Conservation (phyloP, 2,329 filamentous ascomycete species). For the Ophiocordyceps polyrhachis-furcata region DNA sequence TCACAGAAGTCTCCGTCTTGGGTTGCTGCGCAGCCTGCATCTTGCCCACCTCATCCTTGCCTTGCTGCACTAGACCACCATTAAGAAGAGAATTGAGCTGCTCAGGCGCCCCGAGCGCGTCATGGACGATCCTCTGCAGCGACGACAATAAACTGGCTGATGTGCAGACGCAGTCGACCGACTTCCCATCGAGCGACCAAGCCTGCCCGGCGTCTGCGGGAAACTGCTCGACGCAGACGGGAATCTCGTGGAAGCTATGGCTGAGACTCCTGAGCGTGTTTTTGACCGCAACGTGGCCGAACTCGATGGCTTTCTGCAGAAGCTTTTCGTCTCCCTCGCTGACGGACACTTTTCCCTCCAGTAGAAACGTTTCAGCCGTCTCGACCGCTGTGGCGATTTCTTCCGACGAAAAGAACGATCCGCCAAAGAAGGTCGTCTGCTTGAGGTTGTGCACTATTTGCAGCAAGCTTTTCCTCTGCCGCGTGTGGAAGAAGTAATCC, state of each 20-base stretch:
- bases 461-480: constrained; percentile 47
- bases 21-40: constrained; percentile 7
- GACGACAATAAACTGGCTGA: constrained; percentile 29
- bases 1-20: constrained; percentile 7
- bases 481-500: constrained; percentile 78
- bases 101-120: constrained; percentile 22
- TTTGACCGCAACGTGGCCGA: constrained; percentile 38
- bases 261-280: constrained; percentile 49
- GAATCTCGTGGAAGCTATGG: constrained; percentile 57
- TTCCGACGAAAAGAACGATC: constrained; percentile 49
- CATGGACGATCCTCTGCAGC: constrained; percentile 33
- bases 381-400: constrained; percentile 48
- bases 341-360: constrained; percentile 39
- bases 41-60: constrained; percentile 16
- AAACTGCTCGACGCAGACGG: constrained; percentile 51
- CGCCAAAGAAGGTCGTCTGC: constrained; percentile 70
- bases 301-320: constrained; percentile 44
- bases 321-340: constrained; percentile 38
- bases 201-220: constrained; percentile 37
- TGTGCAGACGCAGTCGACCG: constrained; percentile 30
- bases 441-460: constrained; percentile 60
- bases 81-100: constrained; percentile 29
- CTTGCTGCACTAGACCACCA: constrained; percentile 23
- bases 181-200: constrained; percentile 47
- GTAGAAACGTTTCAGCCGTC: constrained; percentile 48